Evolutionary conservation across 2,329 filamentous ascomycete genomes (phyloP).

Genomic region (Trichoderma sp.): DNA sequence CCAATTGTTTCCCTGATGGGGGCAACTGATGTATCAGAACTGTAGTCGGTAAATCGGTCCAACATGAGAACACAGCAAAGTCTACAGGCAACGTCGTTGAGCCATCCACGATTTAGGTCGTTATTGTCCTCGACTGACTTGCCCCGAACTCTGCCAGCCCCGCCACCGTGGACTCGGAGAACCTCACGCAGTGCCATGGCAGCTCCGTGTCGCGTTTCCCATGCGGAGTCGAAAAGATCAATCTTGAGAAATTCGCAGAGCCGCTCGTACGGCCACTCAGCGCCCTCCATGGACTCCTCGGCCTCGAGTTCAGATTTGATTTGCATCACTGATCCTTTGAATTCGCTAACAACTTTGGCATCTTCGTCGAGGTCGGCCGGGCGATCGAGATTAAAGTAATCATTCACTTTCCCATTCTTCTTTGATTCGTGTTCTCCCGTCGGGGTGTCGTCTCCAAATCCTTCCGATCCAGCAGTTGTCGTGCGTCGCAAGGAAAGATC

Average conservation of each 20-base stretch:
- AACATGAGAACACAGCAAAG: constrained; percentile 96
- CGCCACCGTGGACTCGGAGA: constrained; percentile 84
- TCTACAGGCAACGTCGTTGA: constrained; percentile 93
- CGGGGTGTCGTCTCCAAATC: constrained; percentile 61
- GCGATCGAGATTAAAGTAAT: constrained; percentile 90
- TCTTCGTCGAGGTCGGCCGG: constrained; percentile 80
- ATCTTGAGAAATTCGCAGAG: constrained; percentile 92
- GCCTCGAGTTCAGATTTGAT: constrained; percentile 85
- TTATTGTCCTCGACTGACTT: constrained; percentile 77
- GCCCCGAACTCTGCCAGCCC: constrained; percentile 75
- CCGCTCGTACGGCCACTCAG: constrained; percentile 91
- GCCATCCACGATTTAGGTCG: constrained; percentile 76
- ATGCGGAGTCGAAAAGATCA: constrained; percentile 88
- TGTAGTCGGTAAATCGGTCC: constrained; percentile 96
- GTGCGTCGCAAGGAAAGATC: constrained; percentile 74
- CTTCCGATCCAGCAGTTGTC: constrained; percentile 63
- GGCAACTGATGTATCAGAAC: constrained; percentile 94
- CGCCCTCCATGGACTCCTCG: constrained; percentile 73
- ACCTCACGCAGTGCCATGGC: constrained; percentile 94
- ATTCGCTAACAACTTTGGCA: constrained; percentile 89
- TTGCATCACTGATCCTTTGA: constrained; percentile 78
- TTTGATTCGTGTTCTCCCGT: constrained; percentile 54
- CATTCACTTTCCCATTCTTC: constrained; percentile 66
- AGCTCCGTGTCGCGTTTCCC: constrained; percentile 95
- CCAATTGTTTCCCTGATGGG: constrained; percentile 95